Evolutionary conservation across 805 yeast species (phyloP).

Genomic region (Hanseniaspora thailandica): DNA sequence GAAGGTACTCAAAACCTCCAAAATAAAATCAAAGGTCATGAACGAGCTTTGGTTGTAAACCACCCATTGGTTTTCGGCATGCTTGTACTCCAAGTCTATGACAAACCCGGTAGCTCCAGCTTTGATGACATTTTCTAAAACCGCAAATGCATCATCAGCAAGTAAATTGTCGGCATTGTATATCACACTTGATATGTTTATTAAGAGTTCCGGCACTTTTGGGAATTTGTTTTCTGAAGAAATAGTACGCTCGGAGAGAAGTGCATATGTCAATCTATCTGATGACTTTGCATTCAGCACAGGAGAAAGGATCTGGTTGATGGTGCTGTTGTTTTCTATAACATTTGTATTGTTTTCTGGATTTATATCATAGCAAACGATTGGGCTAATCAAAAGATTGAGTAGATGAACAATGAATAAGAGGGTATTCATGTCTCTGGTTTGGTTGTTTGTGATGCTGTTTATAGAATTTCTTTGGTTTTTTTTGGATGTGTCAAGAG

Average conservation of each 20-base stretch:
- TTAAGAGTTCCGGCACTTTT: neutral
- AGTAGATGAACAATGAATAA: neutral
- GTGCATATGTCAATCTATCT: slow-evolving; percentile 3
- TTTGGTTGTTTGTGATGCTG: neutral
- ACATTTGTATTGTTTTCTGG: neutral
- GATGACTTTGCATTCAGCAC: neutral
- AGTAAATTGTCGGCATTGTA: neutral
- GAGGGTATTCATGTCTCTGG: neutral
- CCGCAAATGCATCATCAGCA: neutral
- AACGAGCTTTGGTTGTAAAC: neutral
- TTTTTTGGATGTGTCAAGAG: too few relatives aligned
- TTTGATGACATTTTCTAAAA: neutral
- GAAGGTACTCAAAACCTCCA: neutral
- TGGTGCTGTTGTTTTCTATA: neutral
- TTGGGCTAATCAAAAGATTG: too few relatives aligned
- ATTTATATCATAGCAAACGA: neutral
- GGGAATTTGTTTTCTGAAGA: neutral
- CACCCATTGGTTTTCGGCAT: neutral
- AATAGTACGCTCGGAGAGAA: neutral
- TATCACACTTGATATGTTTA: slow-evolving; percentile 3
- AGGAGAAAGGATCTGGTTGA: neutral
- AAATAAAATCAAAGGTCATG: neutral
- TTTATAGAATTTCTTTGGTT: too few relatives aligned
- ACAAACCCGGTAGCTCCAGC: slow-evolving; percentile 4
- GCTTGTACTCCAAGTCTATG: slow-evolving; percentile 4